Base-by-base conservation (phyloP, 2,329 filamentous ascomycete genomes). In the Cladobotryum mycophilum region DNA sequence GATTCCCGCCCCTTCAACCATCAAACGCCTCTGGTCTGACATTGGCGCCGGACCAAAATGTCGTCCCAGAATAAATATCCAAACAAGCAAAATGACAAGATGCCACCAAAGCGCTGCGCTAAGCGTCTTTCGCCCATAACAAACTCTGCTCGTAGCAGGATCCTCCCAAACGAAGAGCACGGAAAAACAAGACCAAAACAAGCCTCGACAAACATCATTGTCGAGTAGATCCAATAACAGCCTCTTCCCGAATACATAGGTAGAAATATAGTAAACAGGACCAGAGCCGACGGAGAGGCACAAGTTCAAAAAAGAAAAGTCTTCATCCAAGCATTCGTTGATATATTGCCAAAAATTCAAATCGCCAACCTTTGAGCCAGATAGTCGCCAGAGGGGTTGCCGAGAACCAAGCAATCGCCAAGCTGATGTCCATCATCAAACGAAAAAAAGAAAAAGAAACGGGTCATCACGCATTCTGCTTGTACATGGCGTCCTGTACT, bases 401-500 rank as follows among this genome's bases (percentile, higher is more conserved):
- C 13, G 25, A 44, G 36, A 12, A 12, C 20, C 25, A 6, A 34
- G 41, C 14, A 20, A 22, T 14, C 22, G 36, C 11, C 20, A 49
- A 44, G 6, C 14, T 37, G 25, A 45, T 45, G 20, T n/a, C 22
- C 37, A 37, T 18, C 15, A 46, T 36, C 14, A 37, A 22, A 46
- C 9, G 17, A 36, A 37, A 46, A 14, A 18, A 46, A 36, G 20
- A 38, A 37, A 36, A 4, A 22, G 20, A 20, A 20, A 40, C 36
- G 17, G 13, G 13, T 41, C 50, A 45, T 36, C 33, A 41, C 38
- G 35, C 46, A n/a, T 45, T 49, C 25, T 35, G 15, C n/a, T 41
- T 4, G 45, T n/a, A 40, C 45, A 35, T 35, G 13, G 36, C 43
- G 56, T 54, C 62, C 62, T 63, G 61, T 64, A 51, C 61, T 64